Evolutionary conservation across 2,329 filamentous ascomycete species (phyloP).

Genomic region (Drechslerella stenobrocha): DNA sequence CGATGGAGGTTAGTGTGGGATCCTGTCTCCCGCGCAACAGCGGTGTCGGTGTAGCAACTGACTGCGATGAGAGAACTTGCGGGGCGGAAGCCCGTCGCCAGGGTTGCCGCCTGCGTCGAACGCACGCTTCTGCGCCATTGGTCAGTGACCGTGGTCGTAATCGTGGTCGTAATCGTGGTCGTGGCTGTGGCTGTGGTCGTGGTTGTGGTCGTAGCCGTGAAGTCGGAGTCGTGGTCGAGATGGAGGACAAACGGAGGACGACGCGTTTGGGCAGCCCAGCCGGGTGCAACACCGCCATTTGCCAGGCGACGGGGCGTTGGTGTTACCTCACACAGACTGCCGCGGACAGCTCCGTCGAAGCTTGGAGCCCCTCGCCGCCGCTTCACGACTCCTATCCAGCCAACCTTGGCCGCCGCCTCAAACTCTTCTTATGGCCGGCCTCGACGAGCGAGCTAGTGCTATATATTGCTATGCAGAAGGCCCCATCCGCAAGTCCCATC

Average conservation of each 20-base stretch:
- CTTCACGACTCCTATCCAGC: neutral
- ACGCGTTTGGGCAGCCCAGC: neutral
- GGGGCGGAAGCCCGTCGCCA: conserved; percentile 34
- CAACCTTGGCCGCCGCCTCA: neutral
- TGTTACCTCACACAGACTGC: no score
- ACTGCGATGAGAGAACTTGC: conserved; percentile 45
- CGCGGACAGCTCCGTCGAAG: conserved; percentile 3
- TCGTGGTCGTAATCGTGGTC: neutral
- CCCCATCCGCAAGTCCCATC: neutral
- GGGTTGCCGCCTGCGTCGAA: conserved; percentile 30
- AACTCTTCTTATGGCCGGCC: neutral
- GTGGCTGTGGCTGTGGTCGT: no score
- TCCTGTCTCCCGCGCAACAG: conserved; percentile 4
- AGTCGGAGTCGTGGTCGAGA: neutral
- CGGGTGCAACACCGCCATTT: neutral
- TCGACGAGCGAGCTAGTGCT: neutral
- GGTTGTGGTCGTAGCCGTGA: neutral
- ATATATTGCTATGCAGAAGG: conserved; percentile 1
- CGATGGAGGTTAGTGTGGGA: neutral
- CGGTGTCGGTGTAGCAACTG: conserved; percentile 12
- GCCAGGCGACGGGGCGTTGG: neutral
- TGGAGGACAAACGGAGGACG: neutral
- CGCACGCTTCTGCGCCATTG: conserved; percentile 44
- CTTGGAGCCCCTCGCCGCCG: neutral
- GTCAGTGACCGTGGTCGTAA: neutral